Base-by-base conservation (phyloP, 169 alveolate species). In the Plasmodium adleri region DNA sequence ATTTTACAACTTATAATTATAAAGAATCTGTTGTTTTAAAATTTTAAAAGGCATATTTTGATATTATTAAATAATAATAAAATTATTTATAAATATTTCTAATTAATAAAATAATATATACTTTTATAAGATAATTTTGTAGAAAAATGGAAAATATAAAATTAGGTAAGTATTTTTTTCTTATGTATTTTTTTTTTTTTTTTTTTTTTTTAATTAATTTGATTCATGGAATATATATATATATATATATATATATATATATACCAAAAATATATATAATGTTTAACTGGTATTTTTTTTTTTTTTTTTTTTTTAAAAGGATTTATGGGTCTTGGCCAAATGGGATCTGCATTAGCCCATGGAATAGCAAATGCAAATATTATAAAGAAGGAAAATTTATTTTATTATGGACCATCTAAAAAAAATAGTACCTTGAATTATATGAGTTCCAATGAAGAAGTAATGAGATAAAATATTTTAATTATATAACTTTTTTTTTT, bases 341-440 rank as follows among this genome's bases (percentile, higher is more conserved):
- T 86, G 92, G 92, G 92, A 49, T 72, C 87, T 62, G 88, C 92
- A 50, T 47, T 86, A 60, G 92, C 92, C 43, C 28, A 86, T 39
- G 88, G 92, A 7, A 72, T 86, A 20, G 72, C 71, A 17, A 68
- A 58, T 13, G 22, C 85, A n/a, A 83, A 68, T 26, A 24, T 83
- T 12, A 54, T 86, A 17, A 64, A 73, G 45, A 39, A 62, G 13
- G 60, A 72, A 67, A 86, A 86, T 71, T 71, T 86, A 60, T 86
- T 71, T 67, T 86, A 86, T 56, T 45, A 86, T 43, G 26, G 86
- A 2, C 86, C 78, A 43, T 17, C 70, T 52, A 72, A 72, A 52
- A 86, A 86, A 66, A 17, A 58, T 5, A 60, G 12, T 12, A 47
- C 73, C 15, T 72, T 72, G 15, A 56, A 47, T 58, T 72, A 62